A percentile compares a stretch with the other conserved stretches of the same genome.
phyloP scores from a whole-genome alignment of 257 asterid species.

The Anisodus tanguticus region DNA sequence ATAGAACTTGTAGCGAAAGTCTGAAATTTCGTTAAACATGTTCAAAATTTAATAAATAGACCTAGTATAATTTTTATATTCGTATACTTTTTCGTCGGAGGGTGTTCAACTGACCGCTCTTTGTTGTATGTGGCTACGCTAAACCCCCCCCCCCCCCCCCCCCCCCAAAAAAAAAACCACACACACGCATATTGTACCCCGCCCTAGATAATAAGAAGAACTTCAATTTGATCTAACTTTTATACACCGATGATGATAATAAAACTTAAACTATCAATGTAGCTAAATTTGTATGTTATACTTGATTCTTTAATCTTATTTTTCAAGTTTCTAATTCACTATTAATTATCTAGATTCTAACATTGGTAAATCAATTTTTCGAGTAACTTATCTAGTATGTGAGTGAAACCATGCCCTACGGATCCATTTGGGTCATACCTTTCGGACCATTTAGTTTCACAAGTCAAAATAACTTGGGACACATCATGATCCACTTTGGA shows the following conservation, averaged over 20 bases:
- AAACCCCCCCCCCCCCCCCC: too few relatives aligned
- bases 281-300: background rate
- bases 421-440: background rate
- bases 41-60: background rate
- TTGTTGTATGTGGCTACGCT: too few relatives aligned
- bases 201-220: background rate
- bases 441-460: background rate
- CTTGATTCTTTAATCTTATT: background rate
- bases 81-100: background rate
- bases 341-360: background rate
- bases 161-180: too few relatives aligned
- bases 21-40: background rate
- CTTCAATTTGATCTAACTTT: background rate
- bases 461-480: background rate
- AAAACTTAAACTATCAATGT: background rate
- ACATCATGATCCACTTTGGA: background rate
- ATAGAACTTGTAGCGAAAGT: background rate
- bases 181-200: background rate
- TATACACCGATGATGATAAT: background rate
- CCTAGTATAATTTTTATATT: background rate
- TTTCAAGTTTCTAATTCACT: background rate
- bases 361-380: background rate
- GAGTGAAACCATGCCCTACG: background rate
- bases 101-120: background rate
- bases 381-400: background rate